Evolutionary conservation across 2,329 filamentous ascomycete species (phyloP).

Genomic region (Cytospora piceicola): DNA sequence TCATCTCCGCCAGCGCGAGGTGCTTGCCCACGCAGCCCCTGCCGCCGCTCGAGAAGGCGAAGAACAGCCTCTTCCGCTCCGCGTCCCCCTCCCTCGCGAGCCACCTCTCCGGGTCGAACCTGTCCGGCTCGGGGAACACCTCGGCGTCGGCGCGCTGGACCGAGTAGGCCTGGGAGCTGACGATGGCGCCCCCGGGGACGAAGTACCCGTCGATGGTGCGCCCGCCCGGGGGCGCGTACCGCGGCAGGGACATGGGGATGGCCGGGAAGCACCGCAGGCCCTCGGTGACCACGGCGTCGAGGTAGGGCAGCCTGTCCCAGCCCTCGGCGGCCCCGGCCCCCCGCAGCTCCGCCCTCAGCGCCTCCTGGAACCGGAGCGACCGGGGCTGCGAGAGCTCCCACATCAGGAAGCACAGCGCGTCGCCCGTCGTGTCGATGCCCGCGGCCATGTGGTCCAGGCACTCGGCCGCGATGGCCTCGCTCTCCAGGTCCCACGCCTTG

Average conservation of each 20-base stretch:
- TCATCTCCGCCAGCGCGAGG: slow-evolving; percentile 71
- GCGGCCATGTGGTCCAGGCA: slow-evolving; percentile 74
- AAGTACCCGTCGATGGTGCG: slow-evolving; percentile 59
- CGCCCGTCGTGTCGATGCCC: slow-evolving; percentile 73
- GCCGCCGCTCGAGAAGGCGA: slow-evolving; percentile 68
- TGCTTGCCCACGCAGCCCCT: slow-evolving; percentile 69
- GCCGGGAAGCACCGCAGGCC: slow-evolving; percentile 65
- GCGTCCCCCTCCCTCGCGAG: slow-evolving; percentile 73
- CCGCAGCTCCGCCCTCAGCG: slow-evolving; percentile 56
- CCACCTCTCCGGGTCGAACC: slow-evolving; percentile 83
- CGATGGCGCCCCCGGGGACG: slow-evolving; percentile 57
- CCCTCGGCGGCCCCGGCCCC: slow-evolving; percentile 32
- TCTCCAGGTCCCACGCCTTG: slow-evolving; percentile 52
- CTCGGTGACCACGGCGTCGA: slow-evolving; percentile 68
- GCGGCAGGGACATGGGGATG: slow-evolving; percentile 69
- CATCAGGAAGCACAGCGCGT: slow-evolving; percentile 72
- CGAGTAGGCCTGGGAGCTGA: slow-evolving; percentile 65
- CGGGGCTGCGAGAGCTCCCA: slow-evolving; percentile 68
- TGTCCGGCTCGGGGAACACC: slow-evolving; percentile 78
- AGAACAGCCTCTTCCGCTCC: slow-evolving; percentile 66
- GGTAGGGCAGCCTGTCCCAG: slow-evolving; percentile 58
- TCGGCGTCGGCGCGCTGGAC: slow-evolving; percentile 62
- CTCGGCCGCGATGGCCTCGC: slow-evolving; percentile 65
- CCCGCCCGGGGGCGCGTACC: slow-evolving; percentile 59
- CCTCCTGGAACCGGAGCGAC: slow-evolving; percentile 54